Evolutionary conservation across 176 grass and related monocot species (phyloP).

Genomic region (Carex littledalei): DNA sequence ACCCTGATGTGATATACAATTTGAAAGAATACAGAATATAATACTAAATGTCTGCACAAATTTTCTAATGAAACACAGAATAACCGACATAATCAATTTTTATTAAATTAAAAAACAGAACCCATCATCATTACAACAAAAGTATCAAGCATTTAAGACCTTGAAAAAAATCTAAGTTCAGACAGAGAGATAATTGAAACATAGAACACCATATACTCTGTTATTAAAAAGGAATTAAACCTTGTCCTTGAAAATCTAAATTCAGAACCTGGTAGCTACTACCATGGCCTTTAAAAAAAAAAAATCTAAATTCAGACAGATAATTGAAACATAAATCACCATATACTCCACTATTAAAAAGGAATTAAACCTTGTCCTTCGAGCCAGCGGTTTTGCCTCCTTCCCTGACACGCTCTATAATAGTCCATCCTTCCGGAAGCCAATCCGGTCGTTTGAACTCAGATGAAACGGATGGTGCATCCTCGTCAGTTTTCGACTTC

Average conservation of each 20-base stretch:
- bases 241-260: background rate
- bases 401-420: background rate
- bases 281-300: no score
- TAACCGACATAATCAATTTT: background rate
- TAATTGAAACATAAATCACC: background rate
- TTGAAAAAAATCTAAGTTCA: background rate
- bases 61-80: background rate
- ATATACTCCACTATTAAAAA: background rate
- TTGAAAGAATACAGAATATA: background rate
- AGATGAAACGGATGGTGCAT: background rate
- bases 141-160: background rate
- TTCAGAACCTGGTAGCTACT: background rate
- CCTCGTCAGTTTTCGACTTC: background rate
- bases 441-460: constrained; percentile 14
- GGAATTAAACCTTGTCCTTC: constrained; percentile 16
- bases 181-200: background rate
- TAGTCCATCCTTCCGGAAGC: constrained; percentile 14
- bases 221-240: no score
- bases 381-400: background rate
- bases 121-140: background rate
- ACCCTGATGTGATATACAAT: background rate
- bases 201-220: background rate
- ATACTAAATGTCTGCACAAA: background rate
- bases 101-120: background rate
- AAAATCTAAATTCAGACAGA: background rate